Evolutionary conservation across 2,329 filamentous ascomycete species (phyloP).

Genomic region (Talaromyces sp.): DNA sequence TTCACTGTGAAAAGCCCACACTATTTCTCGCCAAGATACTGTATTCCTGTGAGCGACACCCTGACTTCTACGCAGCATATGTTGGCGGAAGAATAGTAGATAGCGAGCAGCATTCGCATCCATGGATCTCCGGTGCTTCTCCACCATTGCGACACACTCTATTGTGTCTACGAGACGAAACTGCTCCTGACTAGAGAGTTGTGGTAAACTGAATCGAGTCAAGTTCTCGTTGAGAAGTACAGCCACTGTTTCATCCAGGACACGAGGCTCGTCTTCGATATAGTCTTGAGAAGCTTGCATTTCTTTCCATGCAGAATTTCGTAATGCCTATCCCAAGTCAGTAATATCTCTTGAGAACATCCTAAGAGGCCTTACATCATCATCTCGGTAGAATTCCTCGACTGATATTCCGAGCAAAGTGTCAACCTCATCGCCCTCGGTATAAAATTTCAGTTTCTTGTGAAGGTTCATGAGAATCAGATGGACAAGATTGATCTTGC

Average conservation of each 20-base stretch:
- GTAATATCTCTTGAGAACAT: not conserved
- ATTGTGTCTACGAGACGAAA: conserved; percentile 80
- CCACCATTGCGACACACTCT: conserved; percentile 78
- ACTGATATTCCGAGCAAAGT: conserved; percentile 64
- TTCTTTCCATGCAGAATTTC: conserved; percentile 46
- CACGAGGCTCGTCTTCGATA: conserved; percentile 54
- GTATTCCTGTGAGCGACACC: conserved; percentile 60
- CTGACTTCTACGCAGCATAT: conserved; percentile 66
- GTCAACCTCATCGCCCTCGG: conserved; percentile 75
- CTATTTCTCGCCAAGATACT: conserved; percentile 52
- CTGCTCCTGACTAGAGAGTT: conserved; percentile 80
- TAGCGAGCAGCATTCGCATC: conserved; percentile 87
- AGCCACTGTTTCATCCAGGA: conserved; percentile 69
- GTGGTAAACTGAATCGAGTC: conserved; percentile 68
- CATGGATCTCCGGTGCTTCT: conserved; percentile 81
- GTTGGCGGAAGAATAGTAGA: conserved; percentile 80
- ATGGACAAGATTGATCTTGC: conserved; percentile 70
- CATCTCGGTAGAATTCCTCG: conserved; percentile 47
- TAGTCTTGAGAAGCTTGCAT: conserved; percentile 53
- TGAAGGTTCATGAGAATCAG: conserved; percentile 69
- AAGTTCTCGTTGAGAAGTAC: conserved; percentile 70
- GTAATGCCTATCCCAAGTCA: conserved; percentile 27
- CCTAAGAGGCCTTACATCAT: conserved; percentile 2
- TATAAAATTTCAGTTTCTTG: conserved; percentile 75
- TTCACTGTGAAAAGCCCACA: conserved; percentile 44